Evolutionary conservation across 2,329 filamentous ascomycete genomes (phyloP).

Genomic region (Trichoderma sp.): DNA sequence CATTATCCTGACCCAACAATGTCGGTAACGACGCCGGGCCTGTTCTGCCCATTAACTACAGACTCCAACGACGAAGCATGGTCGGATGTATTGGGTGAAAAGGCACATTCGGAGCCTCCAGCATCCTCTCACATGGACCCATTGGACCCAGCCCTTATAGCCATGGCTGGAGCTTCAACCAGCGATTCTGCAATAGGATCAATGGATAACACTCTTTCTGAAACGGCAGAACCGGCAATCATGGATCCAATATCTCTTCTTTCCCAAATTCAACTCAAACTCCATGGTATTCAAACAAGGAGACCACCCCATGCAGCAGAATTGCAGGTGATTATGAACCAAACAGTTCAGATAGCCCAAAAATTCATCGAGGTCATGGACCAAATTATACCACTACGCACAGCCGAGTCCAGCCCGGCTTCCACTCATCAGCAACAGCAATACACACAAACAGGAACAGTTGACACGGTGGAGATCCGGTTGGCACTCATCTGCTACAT

Average conservation of each 20-base stretch:
- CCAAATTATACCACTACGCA: background rate
- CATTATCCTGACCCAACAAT: background rate
- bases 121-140: background rate
- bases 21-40: background rate
- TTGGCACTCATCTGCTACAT: background rate
- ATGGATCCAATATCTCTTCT: background rate
- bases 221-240: background rate
- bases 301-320: background rate
- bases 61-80: background rate
- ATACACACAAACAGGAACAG: background rate
- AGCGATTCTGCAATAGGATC: background rate
- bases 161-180: background rate
- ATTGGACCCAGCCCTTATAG: background rate
- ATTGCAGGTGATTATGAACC: background rate
- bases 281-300: background rate
- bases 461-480: background rate
- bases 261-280: background rate
- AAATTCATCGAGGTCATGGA: constrained; percentile 1
- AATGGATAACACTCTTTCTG: background rate
- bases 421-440: background rate
- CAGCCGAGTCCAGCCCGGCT: background rate
- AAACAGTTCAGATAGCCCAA: background rate
- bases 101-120: background rate
- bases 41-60: background rate
- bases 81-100: background rate